Conservation (phyloP, 139 green algal species). For the Chlamydomonas sp. region DNA sequence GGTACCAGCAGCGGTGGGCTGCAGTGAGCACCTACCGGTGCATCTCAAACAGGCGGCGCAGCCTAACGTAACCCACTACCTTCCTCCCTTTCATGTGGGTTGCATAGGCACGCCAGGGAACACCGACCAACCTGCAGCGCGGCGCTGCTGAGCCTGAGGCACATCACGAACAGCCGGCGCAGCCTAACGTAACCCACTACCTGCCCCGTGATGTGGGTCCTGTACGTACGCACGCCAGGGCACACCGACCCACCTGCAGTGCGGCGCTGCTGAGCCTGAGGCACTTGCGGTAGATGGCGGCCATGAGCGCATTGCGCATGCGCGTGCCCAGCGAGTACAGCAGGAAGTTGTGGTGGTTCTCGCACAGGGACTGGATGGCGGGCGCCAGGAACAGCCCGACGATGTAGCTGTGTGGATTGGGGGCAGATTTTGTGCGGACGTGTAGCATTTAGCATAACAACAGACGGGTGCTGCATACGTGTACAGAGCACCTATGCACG, state of each 20-base stretch:
- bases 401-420: conserved; percentile 47
- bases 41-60: not conserved
- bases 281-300: conserved; percentile 91
- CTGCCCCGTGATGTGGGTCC: too few relatives aligned
- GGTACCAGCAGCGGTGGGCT: too few relatives aligned
- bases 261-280: conserved; percentile 66
- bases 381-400: conserved; percentile 80
- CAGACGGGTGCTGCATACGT: not conserved
- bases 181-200: not conserved
- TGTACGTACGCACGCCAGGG: too few relatives aligned
- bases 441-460: too few relatives aligned
- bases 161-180: not conserved
- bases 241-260: conserved; percentile 22
- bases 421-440: too few relatives aligned
- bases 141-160: too few relatives aligned
- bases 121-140: too few relatives aligned
- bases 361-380: conserved; percentile 66
- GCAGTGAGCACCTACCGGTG: too few relatives aligned
- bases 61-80: not conserved
- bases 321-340: conserved; percentile 65
- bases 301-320: conserved; percentile 81
- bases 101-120: too few relatives aligned
- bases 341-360: conserved; percentile 55
- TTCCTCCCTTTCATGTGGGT: too few relatives aligned
- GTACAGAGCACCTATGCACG: too few relatives aligned